Conservation (phyloP, 1,284 basidiomycete species). For the Pseudomicrostroma phylloplanum region DNA sequence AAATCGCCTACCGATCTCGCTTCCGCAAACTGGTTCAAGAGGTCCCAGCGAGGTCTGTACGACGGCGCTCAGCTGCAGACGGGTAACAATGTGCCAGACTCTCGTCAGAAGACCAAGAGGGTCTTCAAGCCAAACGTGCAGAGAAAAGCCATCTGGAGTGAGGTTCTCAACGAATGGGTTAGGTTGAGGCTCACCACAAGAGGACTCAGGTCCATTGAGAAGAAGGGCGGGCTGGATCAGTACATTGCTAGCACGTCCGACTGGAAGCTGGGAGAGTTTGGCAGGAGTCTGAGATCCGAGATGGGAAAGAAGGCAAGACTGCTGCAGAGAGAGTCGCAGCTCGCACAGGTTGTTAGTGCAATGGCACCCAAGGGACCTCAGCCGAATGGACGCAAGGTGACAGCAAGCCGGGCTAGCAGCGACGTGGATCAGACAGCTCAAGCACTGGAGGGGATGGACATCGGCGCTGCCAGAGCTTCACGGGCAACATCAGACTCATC, state of each 20-base stretch:
- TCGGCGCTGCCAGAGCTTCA: too few species aligned
- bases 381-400: too few species aligned
- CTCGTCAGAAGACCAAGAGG: slow-evolving; percentile 43
- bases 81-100: slow-evolving; percentile 46
- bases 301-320: too few species aligned
- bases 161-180: slow-evolving; percentile 27
- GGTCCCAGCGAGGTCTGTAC: slow-evolving; percentile 46
- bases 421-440: too few species aligned
- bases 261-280: slow-evolving; percentile 37
- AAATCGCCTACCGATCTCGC: slow-evolving; percentile 16
- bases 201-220: slow-evolving; percentile 40
- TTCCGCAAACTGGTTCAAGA: slow-evolving; percentile 32
- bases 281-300: slow-evolving; percentile 26
- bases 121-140: slow-evolving; percentile 47
- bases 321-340: too few species aligned
- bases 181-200: slow-evolving; percentile 23
- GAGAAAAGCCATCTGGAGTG: slow-evolving; percentile 27
- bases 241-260: slow-evolving; percentile 39
- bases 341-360: too few species aligned
- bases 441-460: too few species aligned
- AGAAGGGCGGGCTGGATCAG: slow-evolving; percentile 42
- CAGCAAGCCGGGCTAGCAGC: too few species aligned
- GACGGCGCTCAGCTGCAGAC: slow-evolving; percentile 41
- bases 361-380: too few species aligned
- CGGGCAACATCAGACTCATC: too few species aligned